Evolutionary conservation across 2,329 filamentous ascomycete genomes (phyloP).

Genomic region (Penicillium sclerotigenum): DNA sequence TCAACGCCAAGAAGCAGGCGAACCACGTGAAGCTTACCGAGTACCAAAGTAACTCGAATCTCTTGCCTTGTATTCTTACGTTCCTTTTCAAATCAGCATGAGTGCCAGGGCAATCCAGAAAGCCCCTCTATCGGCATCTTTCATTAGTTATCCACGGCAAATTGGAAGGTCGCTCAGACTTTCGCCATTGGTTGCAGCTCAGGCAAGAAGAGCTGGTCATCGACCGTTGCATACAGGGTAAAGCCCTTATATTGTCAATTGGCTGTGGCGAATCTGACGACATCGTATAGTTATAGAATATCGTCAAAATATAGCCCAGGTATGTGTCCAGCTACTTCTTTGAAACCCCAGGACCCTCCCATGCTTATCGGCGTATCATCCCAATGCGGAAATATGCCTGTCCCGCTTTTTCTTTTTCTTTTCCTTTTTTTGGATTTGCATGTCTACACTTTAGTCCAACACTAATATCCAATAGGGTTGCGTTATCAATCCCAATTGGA

Average conservation of each 20-base stretch:
- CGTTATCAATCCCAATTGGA: background rate
- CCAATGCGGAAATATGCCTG: conserved; percentile 9
- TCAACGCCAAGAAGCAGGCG: conserved; percentile 1
- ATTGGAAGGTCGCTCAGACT: background rate
- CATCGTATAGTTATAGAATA: background rate
- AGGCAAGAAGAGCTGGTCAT: background rate
- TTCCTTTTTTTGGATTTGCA: background rate
- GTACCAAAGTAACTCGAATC: background rate
- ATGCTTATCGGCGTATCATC: conserved; percentile 11
- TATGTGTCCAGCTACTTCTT: background rate
- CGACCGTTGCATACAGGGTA: background rate
- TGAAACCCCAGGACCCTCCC: background rate
- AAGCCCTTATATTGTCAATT: background rate
- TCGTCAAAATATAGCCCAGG: background rate
- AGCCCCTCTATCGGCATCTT: background rate
- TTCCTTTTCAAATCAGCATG: background rate
- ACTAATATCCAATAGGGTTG: conserved; percentile 11
- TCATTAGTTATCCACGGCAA: background rate
- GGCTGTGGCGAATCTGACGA: background rate
- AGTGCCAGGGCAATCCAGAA: background rate
- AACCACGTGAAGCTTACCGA: conserved; percentile 2
- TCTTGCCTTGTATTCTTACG: background rate
- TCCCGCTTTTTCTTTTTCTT: conserved; percentile 10
- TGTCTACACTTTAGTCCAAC: background rate
- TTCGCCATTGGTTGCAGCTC: background rate